phyloP scores from a whole-genome alignment of 73 alveolate genomes.

The Durusdinium trenchii region DNA sequence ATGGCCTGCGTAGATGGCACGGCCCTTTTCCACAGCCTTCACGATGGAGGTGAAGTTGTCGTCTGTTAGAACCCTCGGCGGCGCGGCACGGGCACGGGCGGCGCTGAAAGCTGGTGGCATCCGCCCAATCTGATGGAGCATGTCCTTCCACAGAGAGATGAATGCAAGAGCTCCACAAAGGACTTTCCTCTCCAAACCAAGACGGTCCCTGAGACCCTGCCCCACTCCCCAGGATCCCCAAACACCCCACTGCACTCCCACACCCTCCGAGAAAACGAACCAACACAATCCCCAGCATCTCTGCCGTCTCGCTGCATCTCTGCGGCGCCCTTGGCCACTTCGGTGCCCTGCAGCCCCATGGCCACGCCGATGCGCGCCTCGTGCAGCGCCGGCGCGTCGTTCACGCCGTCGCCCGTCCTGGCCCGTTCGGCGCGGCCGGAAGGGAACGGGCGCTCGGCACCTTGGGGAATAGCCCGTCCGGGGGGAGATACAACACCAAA shows the following conservation, averaged over 20 bases:
- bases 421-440: not conserved
- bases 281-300: not conserved
- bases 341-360: constrained; percentile 98
- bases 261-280: not conserved
- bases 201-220: not conserved
- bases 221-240: not conserved
- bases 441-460: too few relatives aligned
- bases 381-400: constrained; percentile 99
- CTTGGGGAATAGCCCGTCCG: too few relatives aligned
- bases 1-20: constrained; percentile 98
- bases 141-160: not conserved
- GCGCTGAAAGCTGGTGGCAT: too few relatives aligned
- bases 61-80: constrained; percentile 97
- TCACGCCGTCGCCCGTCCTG: constrained; percentile 99
- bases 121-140: not conserved
- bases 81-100: constrained; percentile 97
- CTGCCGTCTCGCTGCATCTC: constrained; percentile 96
- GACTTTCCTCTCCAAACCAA: not conserved
- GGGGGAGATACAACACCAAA: too few relatives aligned
- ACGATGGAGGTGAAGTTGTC: constrained; percentile 98
- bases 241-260: not conserved
- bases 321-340: constrained; percentile 99
- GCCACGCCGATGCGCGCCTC: constrained; percentile 99
- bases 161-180: not conserved
- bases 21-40: constrained; percentile 98